Percentiles rank a stretch among this genome's conserved stretches.
Evolutionary conservation across 129 eudicot species (phyloP).

Genomic region (Flaveria robusta): DNA sequence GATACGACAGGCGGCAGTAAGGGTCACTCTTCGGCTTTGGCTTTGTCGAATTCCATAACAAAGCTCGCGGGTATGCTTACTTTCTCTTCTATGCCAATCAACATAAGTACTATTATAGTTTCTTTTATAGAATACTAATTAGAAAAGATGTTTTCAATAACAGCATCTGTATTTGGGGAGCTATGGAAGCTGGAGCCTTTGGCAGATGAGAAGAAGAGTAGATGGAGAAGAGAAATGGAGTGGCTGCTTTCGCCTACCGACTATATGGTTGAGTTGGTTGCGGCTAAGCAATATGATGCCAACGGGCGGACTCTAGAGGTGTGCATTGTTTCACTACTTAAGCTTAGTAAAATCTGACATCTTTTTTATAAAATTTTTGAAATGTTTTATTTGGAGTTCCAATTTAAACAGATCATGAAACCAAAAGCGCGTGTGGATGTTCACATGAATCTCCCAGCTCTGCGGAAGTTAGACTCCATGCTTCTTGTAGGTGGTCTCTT

Average conservation of each 20-base stretch:
- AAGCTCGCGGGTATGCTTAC: slow-evolving; percentile 69
- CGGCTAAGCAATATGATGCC: slow-evolving; percentile 66
- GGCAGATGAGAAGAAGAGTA: slow-evolving; percentile 64
- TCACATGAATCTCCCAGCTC: slow-evolving; percentile 90
- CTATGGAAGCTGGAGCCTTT: slow-evolving; percentile 96
- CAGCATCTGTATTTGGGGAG: slow-evolving; percentile 94
- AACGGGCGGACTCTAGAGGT: slow-evolving; percentile 90
- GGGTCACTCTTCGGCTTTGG: slow-evolving; percentile 73
- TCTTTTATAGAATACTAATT: background rate
- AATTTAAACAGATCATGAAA: slow-evolving; percentile 71
- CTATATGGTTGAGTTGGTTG: slow-evolving; percentile 93
- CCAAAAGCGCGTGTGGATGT: slow-evolving; percentile 89
- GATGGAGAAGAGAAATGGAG: slow-evolving; percentile 87
- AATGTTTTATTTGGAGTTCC: background rate
- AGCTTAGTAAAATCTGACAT: background rate
- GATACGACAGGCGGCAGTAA: slow-evolving; percentile 83
- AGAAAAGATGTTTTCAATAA: background rate
- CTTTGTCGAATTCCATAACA: slow-evolving; percentile 85
- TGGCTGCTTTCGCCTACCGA: slow-evolving; percentile 92
- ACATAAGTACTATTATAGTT: background rate
- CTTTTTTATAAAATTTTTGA: background rate
- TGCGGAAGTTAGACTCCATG: slow-evolving; percentile 86
- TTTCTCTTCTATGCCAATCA: background rate
- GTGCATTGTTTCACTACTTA: slow-evolving; percentile 13
- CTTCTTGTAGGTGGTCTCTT: slow-evolving; percentile 75